Conservation (phyloP, 148 eudicot species). For the Euryodendron excelsum region DNA sequence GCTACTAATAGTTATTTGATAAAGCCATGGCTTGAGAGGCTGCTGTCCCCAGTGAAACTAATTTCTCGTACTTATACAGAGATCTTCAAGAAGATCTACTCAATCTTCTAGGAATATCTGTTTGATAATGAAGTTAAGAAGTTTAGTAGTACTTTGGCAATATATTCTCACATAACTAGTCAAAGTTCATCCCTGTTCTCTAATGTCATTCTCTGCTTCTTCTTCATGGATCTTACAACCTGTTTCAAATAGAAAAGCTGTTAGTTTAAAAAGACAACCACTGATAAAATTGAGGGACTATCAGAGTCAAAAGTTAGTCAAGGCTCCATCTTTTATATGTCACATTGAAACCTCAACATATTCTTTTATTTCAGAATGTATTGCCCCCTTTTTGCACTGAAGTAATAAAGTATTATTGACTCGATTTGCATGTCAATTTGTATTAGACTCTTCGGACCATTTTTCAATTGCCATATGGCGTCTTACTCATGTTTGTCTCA, state of each 20-base stretch:
- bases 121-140: neutral
- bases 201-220: neutral
- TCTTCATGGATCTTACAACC: neutral
- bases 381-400: neutral
- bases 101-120: neutral
- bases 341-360: neutral
- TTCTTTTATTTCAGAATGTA: neutral
- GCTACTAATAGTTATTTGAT: neutral
- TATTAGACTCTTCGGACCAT: neutral
- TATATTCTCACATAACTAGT: neutral
- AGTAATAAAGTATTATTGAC: neutral
- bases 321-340: neutral
- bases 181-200: neutral
- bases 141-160: neutral
- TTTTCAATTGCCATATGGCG: neutral
- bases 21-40: neutral
- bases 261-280: neutral
- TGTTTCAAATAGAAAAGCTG: neutral
- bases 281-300: neutral
- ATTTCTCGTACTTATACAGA: neutral
- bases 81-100: neutral
- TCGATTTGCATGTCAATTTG: neutral
- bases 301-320: neutral
- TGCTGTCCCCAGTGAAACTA: neutral
- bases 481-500: neutral